A percentile compares a stretch with the other conserved stretches of the same genome.
Conservation (phyloP, 345 rosid genomes). For the Ailanthus altissimus region DNA sequence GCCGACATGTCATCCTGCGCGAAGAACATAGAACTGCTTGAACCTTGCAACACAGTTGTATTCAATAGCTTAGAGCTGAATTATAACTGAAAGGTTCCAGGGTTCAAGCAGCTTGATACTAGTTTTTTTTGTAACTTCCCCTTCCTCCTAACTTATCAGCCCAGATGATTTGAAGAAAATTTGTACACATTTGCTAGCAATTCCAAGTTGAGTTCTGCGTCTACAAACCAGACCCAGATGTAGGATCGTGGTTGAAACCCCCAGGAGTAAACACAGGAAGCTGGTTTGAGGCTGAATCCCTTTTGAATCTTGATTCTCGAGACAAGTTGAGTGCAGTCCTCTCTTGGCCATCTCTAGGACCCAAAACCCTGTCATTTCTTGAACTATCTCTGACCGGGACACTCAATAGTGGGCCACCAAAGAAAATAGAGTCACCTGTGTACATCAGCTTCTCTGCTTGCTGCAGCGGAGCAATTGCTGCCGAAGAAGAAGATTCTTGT, state of each 20-base stretch:
- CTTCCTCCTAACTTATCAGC: not conserved
- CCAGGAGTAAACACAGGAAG: constrained; percentile 90
- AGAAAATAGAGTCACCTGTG: constrained; percentile 94
- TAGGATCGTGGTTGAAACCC: constrained; percentile 41
- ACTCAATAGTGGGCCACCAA: constrained; percentile 85
- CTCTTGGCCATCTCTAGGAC: constrained; percentile 58
- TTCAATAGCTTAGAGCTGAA: constrained; percentile 5
- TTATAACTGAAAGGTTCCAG: constrained; percentile 28
- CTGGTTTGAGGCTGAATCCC: constrained; percentile 86
- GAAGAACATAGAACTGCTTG: constrained; percentile 31
- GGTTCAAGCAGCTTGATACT: constrained; percentile 19
- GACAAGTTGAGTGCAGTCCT: constrained; percentile 60
- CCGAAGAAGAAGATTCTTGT: constrained; percentile 51
- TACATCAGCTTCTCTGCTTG: constrained; percentile 76
- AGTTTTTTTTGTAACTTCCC: constrained; percentile 27
- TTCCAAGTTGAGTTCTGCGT: not conserved
- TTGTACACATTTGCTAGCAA: constrained; percentile 12
- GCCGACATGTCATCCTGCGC: constrained; percentile 6
- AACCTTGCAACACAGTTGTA: constrained; percentile 30
- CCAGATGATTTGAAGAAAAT: constrained; percentile 6
- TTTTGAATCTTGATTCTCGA: constrained; percentile 79
- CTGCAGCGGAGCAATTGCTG: constrained; percentile 43
- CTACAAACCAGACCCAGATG: constrained; percentile 51
- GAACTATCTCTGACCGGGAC: constrained; percentile 55
- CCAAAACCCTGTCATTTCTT: constrained; percentile 54